Evolutionary conservation across 345 rosid species (phyloP), one percentile per base, ranked within the genome.

Genomic region (Barbarea vulgaris): DNA sequence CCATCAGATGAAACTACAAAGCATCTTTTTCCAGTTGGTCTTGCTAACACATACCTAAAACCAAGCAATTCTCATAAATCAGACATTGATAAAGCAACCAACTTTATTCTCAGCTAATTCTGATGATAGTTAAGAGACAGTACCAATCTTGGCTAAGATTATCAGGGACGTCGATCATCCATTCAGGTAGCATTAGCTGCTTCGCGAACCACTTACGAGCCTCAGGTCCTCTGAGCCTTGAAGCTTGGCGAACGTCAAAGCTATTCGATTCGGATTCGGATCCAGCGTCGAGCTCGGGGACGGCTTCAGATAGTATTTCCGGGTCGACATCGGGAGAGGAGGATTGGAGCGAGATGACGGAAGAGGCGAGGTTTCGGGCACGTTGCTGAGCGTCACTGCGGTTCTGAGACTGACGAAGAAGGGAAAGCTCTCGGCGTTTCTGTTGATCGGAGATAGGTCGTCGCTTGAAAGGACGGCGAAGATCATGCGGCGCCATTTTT

Each of bases 131-230:
- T 11, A n/a, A 46, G 37, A 19, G 27, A 50, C 36, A 55, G 47
- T 64, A 93, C 98, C 98, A 93, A 67, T 93, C 96, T 44, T 71
- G 83, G 75, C 81, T 73, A 59, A 91, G 70, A 59, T 83, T 78
- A 79, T 87, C 91, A 41, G 98, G 98, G 33, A 91, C 87, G 77
- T 91, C 97, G 81, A 94, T 91, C 91, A 91, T 94, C 97, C 98
- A 94, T 69, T 91, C 98, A 2, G 90, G 98, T 18, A 89, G 87
- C 97, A 91, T 90, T 28, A 94, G 79, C 88, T 89, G 96, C n/a
- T 77, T 82, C 0, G 98, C 95, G 76, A 94, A 91, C 90, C 88
- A 91, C 68, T 86, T 87, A 46, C 97, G 91, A 63, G 84, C 89
- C 59, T 90, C 91, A 0, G 84, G 83, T 68, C 97, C 95, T 87